Evolutionary conservation across 495 filamentous ascomycete genomes (phyloP), one percentile per base, ranked within the genome.

Genomic region (Cercophora scortea): DNA sequence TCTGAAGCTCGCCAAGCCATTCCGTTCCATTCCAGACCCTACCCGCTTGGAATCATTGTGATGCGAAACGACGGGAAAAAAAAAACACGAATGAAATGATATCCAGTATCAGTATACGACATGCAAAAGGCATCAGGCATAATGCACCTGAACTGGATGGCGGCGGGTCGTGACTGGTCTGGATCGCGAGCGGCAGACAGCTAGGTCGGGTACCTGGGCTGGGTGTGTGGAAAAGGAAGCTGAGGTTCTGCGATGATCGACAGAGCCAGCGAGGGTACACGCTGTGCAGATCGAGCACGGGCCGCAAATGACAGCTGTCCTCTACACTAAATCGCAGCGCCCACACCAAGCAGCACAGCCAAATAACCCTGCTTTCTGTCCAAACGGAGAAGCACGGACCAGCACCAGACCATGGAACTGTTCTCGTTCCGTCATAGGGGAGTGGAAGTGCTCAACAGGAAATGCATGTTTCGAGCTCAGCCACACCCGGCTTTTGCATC

Each of bases 141-240:
- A 48, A 8, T 6, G 8, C 6, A 17, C 32, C 46, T 13, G 34
- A 48, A 18, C 46, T 36, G 46, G n/a, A 39, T 35, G 32, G 17
- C 6, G 32, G 46, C 17, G 32, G 46, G 34, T 4, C 32, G 46
- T 48, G 46, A 48, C 46, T 35, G 46, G 46, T 48, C 46, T 48
- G 46, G 46, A 48, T 48, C 46, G 34, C 13, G 18, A 12, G 3
- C 25, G 17, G 32, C 46, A 6, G 12, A 35, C 9, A 12, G 32
- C 32, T 17, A 33, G 10, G 15, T 32, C 25, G 32, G 16, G 25
- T 25, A 25, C 25, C 11, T 32, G 44, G 32, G 15, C 32, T 48
- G 46, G 46, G 34, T 1, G 42, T 32, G 18, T 32, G 44, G 44
- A 47, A 32, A 32, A 12, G 15, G 12, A 8, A 12, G 18, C 10